Conservation (phyloP, 352 stramenopile species). For the Chloridella minuta region DNA sequence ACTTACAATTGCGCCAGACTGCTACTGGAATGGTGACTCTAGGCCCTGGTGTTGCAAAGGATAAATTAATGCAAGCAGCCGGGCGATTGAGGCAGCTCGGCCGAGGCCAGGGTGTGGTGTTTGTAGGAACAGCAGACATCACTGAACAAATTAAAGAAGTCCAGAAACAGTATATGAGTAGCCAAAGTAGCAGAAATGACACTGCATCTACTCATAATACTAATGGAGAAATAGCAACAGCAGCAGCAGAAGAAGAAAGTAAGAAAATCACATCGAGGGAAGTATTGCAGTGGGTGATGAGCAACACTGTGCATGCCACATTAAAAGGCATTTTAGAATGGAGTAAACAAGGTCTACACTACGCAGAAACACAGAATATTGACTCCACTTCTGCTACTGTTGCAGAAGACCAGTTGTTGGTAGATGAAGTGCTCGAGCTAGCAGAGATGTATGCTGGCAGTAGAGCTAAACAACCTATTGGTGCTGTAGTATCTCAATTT, state of each 20-base stretch:
- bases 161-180: too few species aligned
- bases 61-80: slow-evolving; percentile 60
- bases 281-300: slow-evolving; percentile 44
- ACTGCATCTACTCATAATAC: too few species aligned
- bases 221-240: too few species aligned
- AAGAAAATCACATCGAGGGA: slow-evolving; percentile 22
- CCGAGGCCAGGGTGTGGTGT: slow-evolving; percentile 28
- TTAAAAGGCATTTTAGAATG: slow-evolving; percentile 33
- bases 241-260: not conserved
- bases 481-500: not conserved
- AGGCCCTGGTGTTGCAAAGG: slow-evolving; percentile 41
- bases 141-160: not conserved
- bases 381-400: too few species aligned
- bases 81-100: slow-evolving; percentile 41
- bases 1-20: slow-evolving; percentile 40
- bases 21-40: slow-evolving; percentile 39
- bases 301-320: slow-evolving; percentile 36
- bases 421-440: not conserved
- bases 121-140: not conserved
- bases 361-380: not conserved
- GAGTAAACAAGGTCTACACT: slow-evolving; percentile 36
- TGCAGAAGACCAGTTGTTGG: not conserved
- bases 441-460: not conserved
- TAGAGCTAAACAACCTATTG: not conserved
- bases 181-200: too few species aligned